These are phyloP conservation scores for Colletotrichum shisoi DNA, from an alignment of 2,329 filamentous ascomycete species.

Conservation along the genomic window DNA sequence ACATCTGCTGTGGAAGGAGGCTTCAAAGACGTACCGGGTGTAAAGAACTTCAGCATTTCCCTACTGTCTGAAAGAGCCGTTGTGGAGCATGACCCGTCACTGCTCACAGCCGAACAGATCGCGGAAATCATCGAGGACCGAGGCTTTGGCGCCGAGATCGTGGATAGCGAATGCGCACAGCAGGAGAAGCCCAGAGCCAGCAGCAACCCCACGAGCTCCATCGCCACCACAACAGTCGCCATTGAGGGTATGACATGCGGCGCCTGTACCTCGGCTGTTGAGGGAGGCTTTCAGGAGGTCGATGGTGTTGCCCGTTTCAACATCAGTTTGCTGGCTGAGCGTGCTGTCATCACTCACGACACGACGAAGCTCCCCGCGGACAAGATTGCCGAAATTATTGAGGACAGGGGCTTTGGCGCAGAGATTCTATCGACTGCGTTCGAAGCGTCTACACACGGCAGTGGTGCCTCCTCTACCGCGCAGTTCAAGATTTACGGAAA, in stretches of 20 bases:
- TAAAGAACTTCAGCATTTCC: slow-evolving; percentile 82
- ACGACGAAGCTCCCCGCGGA: slow-evolving; percentile 72
- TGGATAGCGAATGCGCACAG: slow-evolving; percentile 60
- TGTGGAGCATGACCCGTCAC: slow-evolving; percentile 75
- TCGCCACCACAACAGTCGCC: slow-evolving; percentile 80
- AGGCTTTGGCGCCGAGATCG: slow-evolving; percentile 80
- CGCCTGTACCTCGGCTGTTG: slow-evolving; percentile 91
- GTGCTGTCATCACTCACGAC: slow-evolving; percentile 88
- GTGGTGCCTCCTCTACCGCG: slow-evolving; percentile 65
- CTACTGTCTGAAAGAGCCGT: slow-evolving; percentile 85
- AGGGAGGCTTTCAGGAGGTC: slow-evolving; percentile 78
- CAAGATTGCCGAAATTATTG: slow-evolving; percentile 81
- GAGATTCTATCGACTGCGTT: slow-evolving; percentile 78
- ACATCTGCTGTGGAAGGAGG: slow-evolving; percentile 84
- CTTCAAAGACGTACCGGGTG: slow-evolving; percentile 76
- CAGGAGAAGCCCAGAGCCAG: slow-evolving; percentile 46
- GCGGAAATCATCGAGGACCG: slow-evolving; percentile 71
- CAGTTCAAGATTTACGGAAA: slow-evolving; percentile 87
- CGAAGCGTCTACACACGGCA: slow-evolving; percentile 53
- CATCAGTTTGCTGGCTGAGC: slow-evolving; percentile 91
- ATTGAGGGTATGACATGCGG: slow-evolving; percentile 98
- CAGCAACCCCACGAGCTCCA: slow-evolving; percentile 49
- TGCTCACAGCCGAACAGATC: slow-evolving; percentile 62
- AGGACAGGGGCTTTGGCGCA: slow-evolving; percentile 89
- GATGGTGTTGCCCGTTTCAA: slow-evolving; percentile 88